phyloP scores from a whole-genome alignment of 805 yeast species.

The Saturnispora quitensis region DNA sequence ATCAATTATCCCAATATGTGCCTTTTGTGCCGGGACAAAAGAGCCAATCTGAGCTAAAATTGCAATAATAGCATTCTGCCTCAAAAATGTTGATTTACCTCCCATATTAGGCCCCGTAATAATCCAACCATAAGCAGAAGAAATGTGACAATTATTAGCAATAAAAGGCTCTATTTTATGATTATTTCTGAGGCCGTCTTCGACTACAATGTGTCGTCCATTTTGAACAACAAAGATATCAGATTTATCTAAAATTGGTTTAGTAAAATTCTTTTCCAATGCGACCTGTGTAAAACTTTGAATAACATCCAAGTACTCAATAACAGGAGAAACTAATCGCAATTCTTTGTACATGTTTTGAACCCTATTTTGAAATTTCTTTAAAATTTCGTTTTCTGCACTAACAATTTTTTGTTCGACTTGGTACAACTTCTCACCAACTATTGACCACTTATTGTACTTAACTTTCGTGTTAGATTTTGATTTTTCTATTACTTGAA shows the following conservation, averaged over 20 bases:
- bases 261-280: conserved; percentile 50
- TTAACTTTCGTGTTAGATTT: conserved; percentile 28
- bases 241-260: conserved; percentile 53
- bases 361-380: conserved; percentile 37
- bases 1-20: conserved; percentile 66
- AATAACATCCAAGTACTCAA: conserved; percentile 62
- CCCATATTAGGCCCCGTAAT: conserved; percentile 93
- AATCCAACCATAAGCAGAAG: conserved; percentile 36
- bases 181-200: conserved; percentile 48
- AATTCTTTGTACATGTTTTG: conserved; percentile 37
- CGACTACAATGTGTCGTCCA: conserved; percentile 87
- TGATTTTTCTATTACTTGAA: conserved; percentile 19
- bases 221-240: conserved; percentile 39
- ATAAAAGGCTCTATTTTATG: conserved; percentile 34
- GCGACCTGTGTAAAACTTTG: conserved; percentile 68
- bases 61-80: conserved; percentile 62
- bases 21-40: conserved; percentile 57
- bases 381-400: conserved; percentile 49
- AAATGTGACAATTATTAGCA: conserved; percentile 33
- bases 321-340: conserved; percentile 37
- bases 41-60: conserved; percentile 70
- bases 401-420: conserved; percentile 37
- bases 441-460: conserved; percentile 40
- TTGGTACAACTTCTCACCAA: conserved; percentile 41
- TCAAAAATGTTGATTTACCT: conserved; percentile 67